Percentiles rank a stretch among this genome's conserved stretches.
These are phyloP conservation scores for Chlorophyllum brunneum DNA, from an alignment of 768 basidiomycete species.

Conservation along the genomic window DNA sequence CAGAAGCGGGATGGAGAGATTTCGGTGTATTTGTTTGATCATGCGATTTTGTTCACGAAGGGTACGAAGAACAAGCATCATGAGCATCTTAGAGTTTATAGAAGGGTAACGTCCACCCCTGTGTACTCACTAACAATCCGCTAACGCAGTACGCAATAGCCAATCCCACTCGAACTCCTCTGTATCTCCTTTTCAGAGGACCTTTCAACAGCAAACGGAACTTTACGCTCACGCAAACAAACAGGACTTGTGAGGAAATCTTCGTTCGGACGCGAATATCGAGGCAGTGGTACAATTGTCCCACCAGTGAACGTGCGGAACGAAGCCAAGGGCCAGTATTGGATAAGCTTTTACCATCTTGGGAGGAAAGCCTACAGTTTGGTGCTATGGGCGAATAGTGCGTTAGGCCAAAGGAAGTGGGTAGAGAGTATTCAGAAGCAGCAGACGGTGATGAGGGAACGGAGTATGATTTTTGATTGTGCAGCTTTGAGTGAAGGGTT, in stretches of 20 bases:
- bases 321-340: constrained; percentile 78
- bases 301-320: constrained; percentile 50
- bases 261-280: constrained; percentile 36
- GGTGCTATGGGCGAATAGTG: constrained; percentile 87
- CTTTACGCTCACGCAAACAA: constrained; percentile 32
- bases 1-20: constrained; percentile 92
- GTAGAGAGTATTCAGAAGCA: constrained; percentile 87
- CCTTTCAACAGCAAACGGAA: constrained; percentile 21
- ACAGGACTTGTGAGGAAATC: constrained; percentile 45
- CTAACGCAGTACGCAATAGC: constrained; percentile 42
- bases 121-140: neutral
- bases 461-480: constrained; percentile 85
- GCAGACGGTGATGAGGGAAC: constrained; percentile 78
- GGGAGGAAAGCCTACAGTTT: constrained; percentile 91
- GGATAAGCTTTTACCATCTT: constrained; percentile 91
- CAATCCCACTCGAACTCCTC: constrained; percentile 93
- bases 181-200: constrained; percentile 80
- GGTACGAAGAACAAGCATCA: constrained; percentile 78
- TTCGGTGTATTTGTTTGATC: constrained; percentile 94
- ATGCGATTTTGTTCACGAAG: constrained; percentile 93
- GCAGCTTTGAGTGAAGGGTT: constrained; percentile 82
- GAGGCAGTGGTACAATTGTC: constrained; percentile 36
- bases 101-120: constrained; percentile 58
- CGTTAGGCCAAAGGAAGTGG: constrained; percentile 89
- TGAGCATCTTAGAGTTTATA: constrained; percentile 91